phyloP scores from a whole-genome alignment of 1,284 basidiomycete genomes.

The Cystobasidium slooffiae region DNA sequence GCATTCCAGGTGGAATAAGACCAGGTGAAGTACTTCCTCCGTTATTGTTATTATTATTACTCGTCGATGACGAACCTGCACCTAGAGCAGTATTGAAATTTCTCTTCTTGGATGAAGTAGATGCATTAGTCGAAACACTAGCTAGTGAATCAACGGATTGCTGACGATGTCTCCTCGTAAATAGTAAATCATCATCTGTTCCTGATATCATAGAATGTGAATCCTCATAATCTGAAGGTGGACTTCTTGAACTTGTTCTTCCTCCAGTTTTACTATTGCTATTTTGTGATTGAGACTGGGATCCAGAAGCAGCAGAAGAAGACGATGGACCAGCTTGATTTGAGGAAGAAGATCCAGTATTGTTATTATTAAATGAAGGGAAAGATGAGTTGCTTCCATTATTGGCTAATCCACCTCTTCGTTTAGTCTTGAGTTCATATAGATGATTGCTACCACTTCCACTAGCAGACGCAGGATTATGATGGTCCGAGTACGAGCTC shows the following conservation, averaged over 20 bases:
- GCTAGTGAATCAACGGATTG: slow-evolving; percentile 40
- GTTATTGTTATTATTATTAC: not conserved
- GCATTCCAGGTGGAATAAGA: slow-evolving; percentile 11
- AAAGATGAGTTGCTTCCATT: slow-evolving; percentile 21
- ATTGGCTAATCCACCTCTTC: slow-evolving; percentile 16
- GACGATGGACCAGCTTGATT: not conserved
- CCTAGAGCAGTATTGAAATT: slow-evolving; percentile 37
- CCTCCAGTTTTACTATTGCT: not conserved
- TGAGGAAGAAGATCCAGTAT: too few species aligned
- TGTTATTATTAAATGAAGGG: not conserved
- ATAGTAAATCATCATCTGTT: slow-evolving; percentile 25
- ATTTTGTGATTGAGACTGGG: not conserved
- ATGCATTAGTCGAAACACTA: slow-evolving; percentile 40
- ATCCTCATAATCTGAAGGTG: slow-evolving; percentile 34
- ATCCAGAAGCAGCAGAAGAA: not conserved
- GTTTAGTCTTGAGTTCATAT: slow-evolving; percentile 39
- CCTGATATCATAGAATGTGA: slow-evolving; percentile 13
- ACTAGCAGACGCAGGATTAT: not conserved
- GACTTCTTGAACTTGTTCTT: slow-evolving; percentile 21
- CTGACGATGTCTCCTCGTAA: slow-evolving; percentile 31
- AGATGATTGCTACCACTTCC: slow-evolving; percentile 1
- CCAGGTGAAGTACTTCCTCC: not conserved
- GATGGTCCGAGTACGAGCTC: slow-evolving; percentile 40
- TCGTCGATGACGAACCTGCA: not conserved
- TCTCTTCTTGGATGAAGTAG: slow-evolving; percentile 36